These are phyloP conservation scores for Harringtonia aguacate DNA, from an alignment of 2,329 filamentous ascomycete genomes.

Conservation along the genomic window DNA sequence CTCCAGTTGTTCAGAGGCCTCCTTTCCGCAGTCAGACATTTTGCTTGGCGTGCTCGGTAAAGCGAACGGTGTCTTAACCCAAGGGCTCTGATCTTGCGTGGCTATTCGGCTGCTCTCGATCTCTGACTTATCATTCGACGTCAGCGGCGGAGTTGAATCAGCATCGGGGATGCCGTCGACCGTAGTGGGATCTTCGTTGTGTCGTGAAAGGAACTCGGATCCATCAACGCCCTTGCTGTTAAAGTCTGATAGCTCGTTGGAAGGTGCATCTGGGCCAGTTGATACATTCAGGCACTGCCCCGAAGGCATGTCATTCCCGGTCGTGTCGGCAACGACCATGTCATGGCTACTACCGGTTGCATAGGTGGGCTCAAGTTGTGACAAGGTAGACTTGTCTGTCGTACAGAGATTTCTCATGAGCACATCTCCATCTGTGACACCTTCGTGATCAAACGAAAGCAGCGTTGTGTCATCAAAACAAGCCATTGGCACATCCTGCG, in stretches of 20 bases:
- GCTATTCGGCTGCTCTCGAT: conserved; percentile 2
- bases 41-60: neutral
- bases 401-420: neutral
- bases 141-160: neutral
- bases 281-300: too few species aligned
- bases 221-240: too few species aligned
- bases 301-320: too few species aligned
- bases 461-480: neutral
- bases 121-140: neutral
- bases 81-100: conserved; percentile 13
- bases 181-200: neutral
- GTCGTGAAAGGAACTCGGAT: too few species aligned
- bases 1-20: too few species aligned
- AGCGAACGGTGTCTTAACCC: neutral
- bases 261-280: too few species aligned
- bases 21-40: neutral
- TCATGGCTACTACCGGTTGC: too few species aligned
- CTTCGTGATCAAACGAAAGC: neutral
- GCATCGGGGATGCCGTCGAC: neutral
- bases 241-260: too few species aligned
- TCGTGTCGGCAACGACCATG: too few species aligned
- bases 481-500: neutral
- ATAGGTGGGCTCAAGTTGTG: neutral
- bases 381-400: too few species aligned
- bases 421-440: neutral